Conservation (phyloP, 2,329 filamentous ascomycete genomes). For the Fusarium anthophilum region DNA sequence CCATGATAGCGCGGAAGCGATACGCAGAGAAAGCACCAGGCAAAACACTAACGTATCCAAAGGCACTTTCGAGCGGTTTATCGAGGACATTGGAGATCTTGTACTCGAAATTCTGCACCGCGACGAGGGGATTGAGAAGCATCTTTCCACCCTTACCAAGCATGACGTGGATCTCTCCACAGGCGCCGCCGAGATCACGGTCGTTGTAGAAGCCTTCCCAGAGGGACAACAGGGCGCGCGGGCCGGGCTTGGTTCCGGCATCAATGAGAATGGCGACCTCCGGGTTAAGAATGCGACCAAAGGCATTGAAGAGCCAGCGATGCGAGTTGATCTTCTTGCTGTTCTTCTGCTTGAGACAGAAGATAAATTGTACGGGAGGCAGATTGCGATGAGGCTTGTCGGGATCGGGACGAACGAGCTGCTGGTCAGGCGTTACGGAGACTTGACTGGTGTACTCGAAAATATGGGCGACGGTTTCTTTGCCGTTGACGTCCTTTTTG, state of each 20-base stretch:
- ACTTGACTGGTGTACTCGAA: constrained; percentile 42
- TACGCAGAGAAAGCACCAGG: constrained; percentile 40
- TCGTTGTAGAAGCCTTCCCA: constrained; percentile 42
- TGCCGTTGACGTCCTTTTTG: constrained; percentile 41
- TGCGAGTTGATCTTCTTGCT: constrained; percentile 44
- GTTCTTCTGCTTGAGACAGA: constrained; percentile 42
- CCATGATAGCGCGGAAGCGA: constrained; percentile 40
- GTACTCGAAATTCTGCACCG: constrained; percentile 41
- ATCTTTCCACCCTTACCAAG: constrained; percentile 35
- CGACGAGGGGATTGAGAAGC: constrained; percentile 40
- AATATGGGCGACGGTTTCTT: constrained; percentile 40
- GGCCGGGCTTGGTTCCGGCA: constrained; percentile 39
- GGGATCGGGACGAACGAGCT: constrained; percentile 36
- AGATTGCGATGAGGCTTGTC: constrained; percentile 34
- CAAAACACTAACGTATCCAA: constrained; percentile 39
- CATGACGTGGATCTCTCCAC: constrained; percentile 41
- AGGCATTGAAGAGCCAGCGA: constrained; percentile 41
- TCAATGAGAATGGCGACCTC: constrained; percentile 40
- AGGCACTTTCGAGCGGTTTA: constrained; percentile 38
- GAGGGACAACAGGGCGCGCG: constrained; percentile 32
- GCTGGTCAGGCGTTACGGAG: constrained; percentile 40
- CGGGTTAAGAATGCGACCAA: constrained; percentile 39
- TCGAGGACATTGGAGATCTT: constrained; percentile 41
- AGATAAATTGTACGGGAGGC: constrained; percentile 39
- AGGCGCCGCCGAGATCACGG: constrained; percentile 37